phyloP scores from a whole-genome alignment of 169 alveolate species.

The Toxoplasma gondii region DNA sequence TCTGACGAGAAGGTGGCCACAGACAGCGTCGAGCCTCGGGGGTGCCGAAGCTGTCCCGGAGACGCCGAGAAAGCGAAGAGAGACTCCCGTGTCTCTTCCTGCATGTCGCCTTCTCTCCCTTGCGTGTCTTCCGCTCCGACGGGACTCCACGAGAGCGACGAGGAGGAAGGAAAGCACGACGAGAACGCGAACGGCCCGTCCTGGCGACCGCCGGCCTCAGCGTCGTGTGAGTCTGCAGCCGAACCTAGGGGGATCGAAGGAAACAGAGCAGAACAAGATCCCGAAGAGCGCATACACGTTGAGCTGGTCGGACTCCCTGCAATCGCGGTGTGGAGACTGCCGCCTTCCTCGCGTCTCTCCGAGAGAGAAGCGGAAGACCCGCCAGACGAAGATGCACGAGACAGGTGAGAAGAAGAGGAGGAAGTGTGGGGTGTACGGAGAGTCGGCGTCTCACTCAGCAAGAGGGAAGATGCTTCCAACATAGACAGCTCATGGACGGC shows the following conservation, averaged over 20 bases:
- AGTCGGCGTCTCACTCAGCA: not conserved
- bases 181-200: not conserved
- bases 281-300: no score
- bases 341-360: not conserved
- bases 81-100: not conserved
- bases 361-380: not conserved
- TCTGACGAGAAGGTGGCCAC: not conserved
- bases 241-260: no score
- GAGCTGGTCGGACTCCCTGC: not conserved
- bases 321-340: no score
- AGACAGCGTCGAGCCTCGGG: not conserved
- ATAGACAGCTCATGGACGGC: not conserved
- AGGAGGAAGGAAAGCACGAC: not conserved
- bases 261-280: no score
- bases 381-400: not conserved
- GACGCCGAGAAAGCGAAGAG: not conserved
- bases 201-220: not conserved
- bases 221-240: no score
- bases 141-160: slow-evolving; percentile 4
- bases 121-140: not conserved
- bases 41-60: not conserved
- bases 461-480: not conserved
- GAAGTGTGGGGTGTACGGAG: not conserved
- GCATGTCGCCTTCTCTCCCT: not conserved
- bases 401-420: not conserved